Evolutionary conservation across 108 stramenopile species (phyloP).

Genomic region (Ochromonas danica): DNA sequence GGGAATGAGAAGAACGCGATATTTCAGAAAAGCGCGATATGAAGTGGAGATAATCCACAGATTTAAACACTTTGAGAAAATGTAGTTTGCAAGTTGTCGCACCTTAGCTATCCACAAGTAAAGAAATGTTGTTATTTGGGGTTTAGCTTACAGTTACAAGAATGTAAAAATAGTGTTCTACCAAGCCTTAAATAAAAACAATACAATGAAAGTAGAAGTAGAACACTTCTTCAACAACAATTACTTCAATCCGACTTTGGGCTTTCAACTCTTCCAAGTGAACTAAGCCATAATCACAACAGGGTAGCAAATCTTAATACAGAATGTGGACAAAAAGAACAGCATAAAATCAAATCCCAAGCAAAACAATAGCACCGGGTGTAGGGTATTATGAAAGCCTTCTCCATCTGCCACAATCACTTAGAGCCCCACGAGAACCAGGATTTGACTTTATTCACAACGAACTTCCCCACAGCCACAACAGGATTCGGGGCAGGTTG

Average conservation of each 20-base stretch:
- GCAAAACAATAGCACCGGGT: constrained; percentile 14
- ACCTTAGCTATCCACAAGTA: constrained; percentile 15
- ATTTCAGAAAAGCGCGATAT: constrained; percentile 16
- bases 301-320: constrained; percentile 16
- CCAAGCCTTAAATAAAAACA: constrained; percentile 17
- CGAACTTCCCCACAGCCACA: constrained; percentile 13
- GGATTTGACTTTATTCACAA: constrained; percentile 17
- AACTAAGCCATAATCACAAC: constrained; percentile 16
- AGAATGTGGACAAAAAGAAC: constrained; percentile 16
- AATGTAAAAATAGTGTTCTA: constrained; percentile 17
- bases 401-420: constrained; percentile 14
- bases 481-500: constrained; percentile 13
- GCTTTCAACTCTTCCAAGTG: constrained; percentile 15
- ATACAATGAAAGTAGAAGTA: constrained; percentile 17
- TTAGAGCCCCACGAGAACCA: constrained; percentile 13
- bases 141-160: constrained; percentile 16
- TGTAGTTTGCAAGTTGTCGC: constrained; percentile 15
- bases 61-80: constrained; percentile 17
- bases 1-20: constrained; percentile 14
- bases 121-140: constrained; percentile 17
- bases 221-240: constrained; percentile 16
- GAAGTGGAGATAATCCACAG: constrained; percentile 15
- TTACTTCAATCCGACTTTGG: constrained; percentile 15
- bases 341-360: constrained; percentile 17
- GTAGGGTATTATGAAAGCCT: constrained; percentile 15